These are phyloP conservation scores for Arthrobotrys musiformis DNA, from an alignment of 2,329 filamentous ascomycete species.

Conservation along the genomic window DNA sequence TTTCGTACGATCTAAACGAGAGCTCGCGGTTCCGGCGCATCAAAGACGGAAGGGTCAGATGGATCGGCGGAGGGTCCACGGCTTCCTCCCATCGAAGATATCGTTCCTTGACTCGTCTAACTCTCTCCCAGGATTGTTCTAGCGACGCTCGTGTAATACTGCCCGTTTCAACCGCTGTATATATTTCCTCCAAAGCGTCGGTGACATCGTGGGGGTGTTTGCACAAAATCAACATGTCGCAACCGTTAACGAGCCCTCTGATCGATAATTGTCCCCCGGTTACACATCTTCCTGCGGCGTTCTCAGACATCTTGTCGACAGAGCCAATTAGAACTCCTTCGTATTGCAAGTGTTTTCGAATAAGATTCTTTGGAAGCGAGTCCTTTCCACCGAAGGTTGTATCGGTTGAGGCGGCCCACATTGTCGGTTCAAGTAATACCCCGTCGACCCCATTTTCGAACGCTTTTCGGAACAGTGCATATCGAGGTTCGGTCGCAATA, in stretches of 20 bases:
- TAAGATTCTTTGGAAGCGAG: constrained; percentile 55
- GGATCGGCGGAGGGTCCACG: constrained; percentile 78
- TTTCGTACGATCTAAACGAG: constrained; percentile 87
- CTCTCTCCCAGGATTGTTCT: constrained; percentile 79
- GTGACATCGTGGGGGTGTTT: constrained; percentile 47
- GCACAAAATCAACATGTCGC: constrained; percentile 53
- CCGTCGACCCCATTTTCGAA: constrained; percentile 50
- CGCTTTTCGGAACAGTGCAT: constrained; percentile 45
- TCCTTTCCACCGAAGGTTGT: constrained; percentile 48
- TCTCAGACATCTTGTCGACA: constrained; percentile 45
- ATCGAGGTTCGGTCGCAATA: constrained; percentile 47
- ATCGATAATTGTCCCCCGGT: constrained; percentile 41
- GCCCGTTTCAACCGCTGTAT: constrained; percentile 86
- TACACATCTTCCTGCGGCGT: constrained; percentile 20
- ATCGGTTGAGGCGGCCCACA: constrained; percentile 48
- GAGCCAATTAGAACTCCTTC: constrained; percentile 58
- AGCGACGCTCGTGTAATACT: constrained; percentile 86
- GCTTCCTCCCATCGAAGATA: constrained; percentile 93
- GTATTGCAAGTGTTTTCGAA: constrained; percentile 59
- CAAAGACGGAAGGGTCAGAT: constrained; percentile 76
- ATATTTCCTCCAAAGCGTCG: constrained; percentile 75
- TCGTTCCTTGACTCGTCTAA: constrained; percentile 81
- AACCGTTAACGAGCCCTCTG: constrained; percentile 46
- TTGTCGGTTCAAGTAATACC: constrained; percentile 48
- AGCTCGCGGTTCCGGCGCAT: constrained; percentile 84